Evolutionary conservation across 352 stramenopile species (phyloP).

Genomic region (Pythium biforme): DNA sequence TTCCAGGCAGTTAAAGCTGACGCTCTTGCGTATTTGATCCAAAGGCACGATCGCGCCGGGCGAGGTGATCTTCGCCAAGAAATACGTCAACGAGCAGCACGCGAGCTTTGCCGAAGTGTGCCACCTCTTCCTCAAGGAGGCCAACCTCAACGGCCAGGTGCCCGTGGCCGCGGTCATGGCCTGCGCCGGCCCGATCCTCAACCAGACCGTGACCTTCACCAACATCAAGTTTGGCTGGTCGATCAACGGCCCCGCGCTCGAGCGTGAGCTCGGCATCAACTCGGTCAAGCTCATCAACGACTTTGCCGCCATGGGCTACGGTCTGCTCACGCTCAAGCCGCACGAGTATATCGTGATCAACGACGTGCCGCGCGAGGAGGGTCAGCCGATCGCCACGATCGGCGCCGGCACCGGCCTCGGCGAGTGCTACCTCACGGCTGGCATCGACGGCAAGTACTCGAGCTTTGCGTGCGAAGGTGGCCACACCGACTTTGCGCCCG

Average conservation of each 20-base stretch:
- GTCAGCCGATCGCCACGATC: slow-evolving; percentile 93
- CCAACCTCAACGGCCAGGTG: slow-evolving; percentile 66
- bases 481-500: slow-evolving; percentile 94
- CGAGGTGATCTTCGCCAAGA: slow-evolving; percentile 83
- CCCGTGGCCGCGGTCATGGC: slow-evolving; percentile 70
- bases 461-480: slow-evolving; percentile 93
- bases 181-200: slow-evolving; percentile 79
- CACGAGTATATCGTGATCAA: slow-evolving; percentile 92
- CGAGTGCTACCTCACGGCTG: slow-evolving; percentile 95
- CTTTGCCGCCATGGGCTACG: slow-evolving; percentile 97
- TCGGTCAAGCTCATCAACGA: slow-evolving; percentile 95
- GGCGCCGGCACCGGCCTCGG: slow-evolving; percentile 96
- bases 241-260: slow-evolving; percentile 81
- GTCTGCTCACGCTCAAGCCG: slow-evolving; percentile 92
- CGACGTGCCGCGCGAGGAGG: slow-evolving; percentile 59
- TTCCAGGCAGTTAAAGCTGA: background rate
- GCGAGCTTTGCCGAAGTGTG: slow-evolving; percentile 86
- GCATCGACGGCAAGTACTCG: slow-evolving; percentile 83
- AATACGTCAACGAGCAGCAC: slow-evolving; percentile 86
- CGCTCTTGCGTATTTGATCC: slow-evolving; percentile 1
- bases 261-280: slow-evolving; percentile 81
- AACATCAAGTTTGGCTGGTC: slow-evolving; percentile 92
- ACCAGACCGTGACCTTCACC: slow-evolving; percentile 89
- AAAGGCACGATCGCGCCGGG: slow-evolving; percentile 70
- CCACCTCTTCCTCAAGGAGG: slow-evolving; percentile 92